Evolutionary conservation across 768 basidiomycete species (phyloP), one percentile per base, ranked within the genome.

Genomic region (Russula foetens): DNA sequence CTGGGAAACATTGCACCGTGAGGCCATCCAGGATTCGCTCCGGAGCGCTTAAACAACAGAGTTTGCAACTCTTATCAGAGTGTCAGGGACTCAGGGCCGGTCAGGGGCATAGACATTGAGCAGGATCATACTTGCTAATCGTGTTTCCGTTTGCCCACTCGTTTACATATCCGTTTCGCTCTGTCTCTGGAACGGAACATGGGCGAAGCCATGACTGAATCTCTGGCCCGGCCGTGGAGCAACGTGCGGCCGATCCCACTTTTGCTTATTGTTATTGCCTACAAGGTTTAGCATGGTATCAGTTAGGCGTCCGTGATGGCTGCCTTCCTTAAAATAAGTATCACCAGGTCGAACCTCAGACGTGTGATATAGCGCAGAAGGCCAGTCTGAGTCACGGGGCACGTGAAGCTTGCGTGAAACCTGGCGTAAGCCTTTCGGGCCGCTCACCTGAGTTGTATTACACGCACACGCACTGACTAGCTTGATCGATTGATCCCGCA

Each of bases 1-100:
- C 14, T 35, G 23, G 31, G 39, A 38, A 38, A 44, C n/a, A 14
- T 56, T 50, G 23, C 26, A 14, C 54, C 31, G n/a, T 33, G n/a
- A 35, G 59, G 50, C 9, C 19, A 15, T 15, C n/a, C 12, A 14
- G 49, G 58, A 59, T 53, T 59, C 52, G 52, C 23, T 41, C 21
- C 0, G 23, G 0, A 26, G 41, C 21, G 43, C 43, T 61, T 61
- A 51, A 56, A 12, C 33, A 56, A 51, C 33, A 61, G 46, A 33
- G 60, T 56, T 60, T 12, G 23, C 8, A 47, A 33, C 19, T 9
- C 59, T 60, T 56, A 60, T 60, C 59, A 60, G 45, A 39, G 24
- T 50, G 43, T 55, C 35, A 35, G 35, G n/a, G n/a, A n/a, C n/a
- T 9, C 38, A 55, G 35, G 53, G 47, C 9, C 39, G 53, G 39